Evolutionary conservation across 1,284 basidiomycete species (phyloP), one percentile per base, ranked within the genome.

Genomic region (Xerocomus subilludens): DNA sequence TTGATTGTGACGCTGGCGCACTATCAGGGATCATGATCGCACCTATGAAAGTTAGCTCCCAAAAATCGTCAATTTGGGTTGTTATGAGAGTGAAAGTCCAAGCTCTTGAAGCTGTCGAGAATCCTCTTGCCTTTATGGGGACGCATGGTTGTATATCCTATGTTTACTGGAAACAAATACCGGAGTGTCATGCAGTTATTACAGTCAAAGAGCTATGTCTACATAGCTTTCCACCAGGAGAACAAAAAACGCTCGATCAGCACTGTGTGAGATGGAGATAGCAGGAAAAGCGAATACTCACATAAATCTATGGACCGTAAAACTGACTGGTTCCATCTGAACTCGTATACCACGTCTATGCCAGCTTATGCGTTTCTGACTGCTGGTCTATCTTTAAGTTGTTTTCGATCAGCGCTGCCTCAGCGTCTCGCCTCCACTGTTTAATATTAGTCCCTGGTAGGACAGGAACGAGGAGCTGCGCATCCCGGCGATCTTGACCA

Each of bases 391-490:
- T 32, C 18, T 66, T 64, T 27, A 38, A 63, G 16, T 38, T 45
- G 25, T n/a, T 71, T 32, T 72, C 66, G 4, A 69, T 45, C 10
- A 60, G 32, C 32, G 56, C 30, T 55, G 33, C 47, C 42, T 79
- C 81, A 1, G 74, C 74, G 9, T 81, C 64, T 65, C 79, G 75
- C 67, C 80, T 74, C 80, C 81, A 80, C 33, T 82, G 79, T 56
- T 80, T 82, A 8, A 82, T 68, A 64, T 81, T 80, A 25, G 74
- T 80, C 53, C 80, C 81, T 18, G 79, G 77, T 11, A 80, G 33
- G 32, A 81, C 42, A 23, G 82, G 82, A 30, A 80, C 73, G 32
- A 83, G 74, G 27, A 81, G 74, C 13, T 82, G 81, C 38, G 76
- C 79, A 65, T 82, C 79, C 8, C 79, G 78, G 8, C 80, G 73